Evolutionary conservation across 495 filamentous ascomycete species (phyloP).

Genomic region (Letharia columbiana): DNA sequence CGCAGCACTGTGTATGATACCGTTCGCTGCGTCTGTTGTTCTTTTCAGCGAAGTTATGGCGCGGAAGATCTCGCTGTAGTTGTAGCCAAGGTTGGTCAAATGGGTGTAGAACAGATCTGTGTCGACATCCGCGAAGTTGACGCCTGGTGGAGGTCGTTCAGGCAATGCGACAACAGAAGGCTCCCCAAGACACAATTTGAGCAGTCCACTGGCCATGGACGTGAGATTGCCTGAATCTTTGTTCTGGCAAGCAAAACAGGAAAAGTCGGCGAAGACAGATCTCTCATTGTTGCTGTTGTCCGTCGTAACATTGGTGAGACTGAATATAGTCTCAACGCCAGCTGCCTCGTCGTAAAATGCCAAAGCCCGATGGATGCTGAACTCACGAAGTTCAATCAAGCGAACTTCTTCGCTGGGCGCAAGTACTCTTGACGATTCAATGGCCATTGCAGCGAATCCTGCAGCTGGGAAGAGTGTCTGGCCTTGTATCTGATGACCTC

Average conservation of each 20-base stretch:
- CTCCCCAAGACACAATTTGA: background rate
- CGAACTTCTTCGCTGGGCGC: constrained; percentile 16
- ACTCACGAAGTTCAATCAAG: constrained; percentile 28
- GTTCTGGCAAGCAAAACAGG: background rate
- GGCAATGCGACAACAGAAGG: background rate
- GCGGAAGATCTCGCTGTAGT: constrained; percentile 38
- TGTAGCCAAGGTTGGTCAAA: constrained; percentile 36
- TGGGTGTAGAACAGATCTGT: constrained; percentile 37
- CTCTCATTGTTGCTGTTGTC: background rate
- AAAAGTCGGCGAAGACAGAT: background rate
- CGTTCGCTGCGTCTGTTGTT: constrained; percentile 5
- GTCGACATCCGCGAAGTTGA: constrained; percentile 24
- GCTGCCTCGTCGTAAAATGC: constrained; percentile 34
- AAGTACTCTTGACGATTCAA: constrained; percentile 39
- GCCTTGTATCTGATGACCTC: constrained; percentile 34
- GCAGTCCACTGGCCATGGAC: background rate
- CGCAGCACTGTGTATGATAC: background rate
- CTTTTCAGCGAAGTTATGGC: constrained; percentile 27
- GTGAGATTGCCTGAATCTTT: background rate
- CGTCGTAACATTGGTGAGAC: background rate
- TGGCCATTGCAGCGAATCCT: constrained; percentile 47
- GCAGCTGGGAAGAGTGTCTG: constrained; percentile 52
- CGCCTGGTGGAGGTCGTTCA: background rate
- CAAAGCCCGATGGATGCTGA: constrained; percentile 40
- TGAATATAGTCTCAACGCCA: constrained; percentile 37